These are phyloP conservation scores for Metschnikowia lachancei DNA, from an alignment of 805 yeast genomes.

Conservation along the genomic window DNA sequence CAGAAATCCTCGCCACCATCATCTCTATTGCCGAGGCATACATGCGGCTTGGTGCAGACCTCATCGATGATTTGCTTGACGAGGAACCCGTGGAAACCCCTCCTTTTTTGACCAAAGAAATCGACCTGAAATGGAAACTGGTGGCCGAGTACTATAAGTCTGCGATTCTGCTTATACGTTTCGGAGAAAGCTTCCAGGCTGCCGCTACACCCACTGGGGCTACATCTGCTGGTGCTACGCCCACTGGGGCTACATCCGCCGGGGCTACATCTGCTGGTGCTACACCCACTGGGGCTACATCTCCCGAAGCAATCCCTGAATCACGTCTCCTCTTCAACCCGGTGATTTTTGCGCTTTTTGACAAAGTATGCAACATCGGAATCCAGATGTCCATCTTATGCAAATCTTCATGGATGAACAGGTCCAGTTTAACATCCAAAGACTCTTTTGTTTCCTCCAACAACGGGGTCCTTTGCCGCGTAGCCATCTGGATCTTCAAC, in stretches of 20 bases:
- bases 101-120: slow-evolving; percentile 10
- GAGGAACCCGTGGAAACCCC: not conserved
- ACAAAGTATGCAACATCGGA: slow-evolving; percentile 28
- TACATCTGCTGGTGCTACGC: no score
- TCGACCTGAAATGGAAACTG: slow-evolving; percentile 36
- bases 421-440: slow-evolving; percentile 17
- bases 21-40: slow-evolving; percentile 30
- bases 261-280: no score
- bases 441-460: slow-evolving; percentile 20
- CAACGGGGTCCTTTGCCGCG: slow-evolving; percentile 44
- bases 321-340: slow-evolving; percentile 3
- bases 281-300: no score
- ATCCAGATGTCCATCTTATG: slow-evolving; percentile 40
- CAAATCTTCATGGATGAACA: slow-evolving; percentile 38
- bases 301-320: not conserved
- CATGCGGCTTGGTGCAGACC: slow-evolving; percentile 34
- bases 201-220: not conserved
- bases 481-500: slow-evolving; percentile 40
- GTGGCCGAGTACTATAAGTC: slow-evolving; percentile 33
- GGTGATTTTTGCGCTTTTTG: slow-evolving; percentile 12
- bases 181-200: slow-evolving; percentile 21
- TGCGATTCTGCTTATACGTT: slow-evolving; percentile 27
- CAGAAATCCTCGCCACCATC: slow-evolving; percentile 30
- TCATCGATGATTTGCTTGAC: slow-evolving; percentile 37
- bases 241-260: no score